Percentiles rank a stretch among this genome's conserved stretches.
Evolutionary conservation across 331 rosid species (phyloP).

Genomic region (Arachis monticola): DNA sequence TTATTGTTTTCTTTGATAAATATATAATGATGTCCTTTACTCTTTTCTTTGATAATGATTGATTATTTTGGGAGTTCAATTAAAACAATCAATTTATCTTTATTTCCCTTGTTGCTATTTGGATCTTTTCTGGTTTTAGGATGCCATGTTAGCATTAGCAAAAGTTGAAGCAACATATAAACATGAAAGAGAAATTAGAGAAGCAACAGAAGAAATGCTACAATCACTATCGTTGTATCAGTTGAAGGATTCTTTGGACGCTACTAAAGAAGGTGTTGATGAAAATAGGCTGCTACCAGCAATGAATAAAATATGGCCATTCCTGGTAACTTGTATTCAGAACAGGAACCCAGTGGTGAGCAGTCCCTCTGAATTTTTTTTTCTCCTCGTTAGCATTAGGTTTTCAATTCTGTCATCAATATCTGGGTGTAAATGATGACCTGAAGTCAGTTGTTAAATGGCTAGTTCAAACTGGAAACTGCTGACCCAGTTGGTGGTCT

Average conservation of each 20-base stretch:
- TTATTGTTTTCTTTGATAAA: slow-evolving; percentile 25
- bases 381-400: not conserved
- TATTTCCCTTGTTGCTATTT: slow-evolving; percentile 10
- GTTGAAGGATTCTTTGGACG: slow-evolving; percentile 68
- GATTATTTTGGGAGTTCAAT: not conserved
- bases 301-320: slow-evolving; percentile 95
- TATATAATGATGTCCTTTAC: not conserved
- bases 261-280: slow-evolving; percentile 68
- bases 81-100: slow-evolving; percentile 5
- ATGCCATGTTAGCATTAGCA: slow-evolving; percentile 57
- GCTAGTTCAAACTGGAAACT: too few species aligned
- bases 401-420: not conserved
- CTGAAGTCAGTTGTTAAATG: not conserved
- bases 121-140: slow-evolving; percentile 51
- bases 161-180: slow-evolving; percentile 83
- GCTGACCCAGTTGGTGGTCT: too few species aligned
- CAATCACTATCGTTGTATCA: slow-evolving; percentile 57
- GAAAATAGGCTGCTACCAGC: slow-evolving; percentile 96
- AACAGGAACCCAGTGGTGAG: slow-evolving; percentile 80
- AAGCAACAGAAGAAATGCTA: slow-evolving; percentile 67
- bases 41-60: slow-evolving; percentile 6
- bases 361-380: slow-evolving; percentile 29
- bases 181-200: slow-evolving; percentile 72
- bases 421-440: slow-evolving; percentile 24
- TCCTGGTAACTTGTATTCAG: slow-evolving; percentile 74